A percentile compares a stretch with the other conserved stretches of the same genome.
These are phyloP conservation scores for Talaromyces sp. DNA, from an alignment of 2,329 filamentous ascomycete species.

Conservation along the genomic window DNA sequence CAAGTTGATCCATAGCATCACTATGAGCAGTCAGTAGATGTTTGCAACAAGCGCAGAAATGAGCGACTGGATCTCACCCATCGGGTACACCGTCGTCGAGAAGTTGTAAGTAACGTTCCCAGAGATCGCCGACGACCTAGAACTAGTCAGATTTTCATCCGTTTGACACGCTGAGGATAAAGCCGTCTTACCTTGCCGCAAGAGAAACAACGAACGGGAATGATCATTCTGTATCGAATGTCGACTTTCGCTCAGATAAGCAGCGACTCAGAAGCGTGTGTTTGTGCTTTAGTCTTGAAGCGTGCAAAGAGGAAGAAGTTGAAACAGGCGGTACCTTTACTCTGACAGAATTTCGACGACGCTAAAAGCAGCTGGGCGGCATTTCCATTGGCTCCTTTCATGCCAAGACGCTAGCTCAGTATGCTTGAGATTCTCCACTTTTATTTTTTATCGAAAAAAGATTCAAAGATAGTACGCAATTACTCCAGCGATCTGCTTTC, in stretches of 20 bases:
- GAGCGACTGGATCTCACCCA: slow-evolving; percentile 54
- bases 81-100: slow-evolving; percentile 73
- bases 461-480: neutral
- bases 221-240: slow-evolving; percentile 72
- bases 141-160: slow-evolving; percentile 14
- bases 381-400: neutral
- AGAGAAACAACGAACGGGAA: slow-evolving; percentile 96
- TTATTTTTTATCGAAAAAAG: slow-evolving; percentile 16
- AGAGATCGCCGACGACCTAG: slow-evolving; percentile 93
- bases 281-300: neutral
- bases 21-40: slow-evolving; percentile 45
- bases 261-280: neutral
- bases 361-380: slow-evolving; percentile 3
- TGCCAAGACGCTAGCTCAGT: slow-evolving; percentile 14
- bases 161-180: neutral
- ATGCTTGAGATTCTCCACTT: slow-evolving; percentile 10
- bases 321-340: neutral
- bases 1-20: slow-evolving; percentile 92
- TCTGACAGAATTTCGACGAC: slow-evolving; percentile 9
- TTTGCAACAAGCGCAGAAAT: neutral
- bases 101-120: slow-evolving; percentile 89
- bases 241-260: neutral
- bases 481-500: neutral
- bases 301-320: slow-evolving; percentile 3
- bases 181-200: slow-evolving; percentile 77